A percentile compares a stretch with the other conserved stretches of the same genome.
phyloP scores from a whole-genome alignment of 306 rosid genomes.

The Cajanus cajan region DNA sequence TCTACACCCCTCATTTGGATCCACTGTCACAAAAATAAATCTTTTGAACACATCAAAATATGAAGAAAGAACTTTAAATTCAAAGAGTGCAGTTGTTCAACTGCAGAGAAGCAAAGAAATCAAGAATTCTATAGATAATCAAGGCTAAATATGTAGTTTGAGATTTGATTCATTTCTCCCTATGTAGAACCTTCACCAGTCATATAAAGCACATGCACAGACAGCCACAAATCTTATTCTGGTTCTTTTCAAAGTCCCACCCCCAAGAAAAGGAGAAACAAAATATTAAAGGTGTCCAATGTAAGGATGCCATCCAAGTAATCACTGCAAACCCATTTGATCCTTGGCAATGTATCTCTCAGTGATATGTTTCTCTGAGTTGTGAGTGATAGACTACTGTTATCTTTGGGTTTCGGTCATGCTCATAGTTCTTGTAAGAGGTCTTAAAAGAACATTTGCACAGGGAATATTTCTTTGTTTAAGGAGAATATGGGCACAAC shows the following conservation, averaged over 20 bases:
- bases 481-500: not conserved
- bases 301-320: not conserved
- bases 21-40: slow-evolving; percentile 58
- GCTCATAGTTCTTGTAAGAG: not conserved
- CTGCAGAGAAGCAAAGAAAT: not conserved
- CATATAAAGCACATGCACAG: not conserved
- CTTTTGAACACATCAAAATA: slow-evolving; percentile 19
- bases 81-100: not conserved
- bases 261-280: not conserved
- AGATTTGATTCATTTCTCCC: not conserved
- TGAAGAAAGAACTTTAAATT: not conserved
- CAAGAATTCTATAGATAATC: not conserved
- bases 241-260: not conserved
- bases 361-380: not conserved
- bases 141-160: not conserved
- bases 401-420: not conserved
- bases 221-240: slow-evolving; percentile 5
- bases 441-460: not conserved
- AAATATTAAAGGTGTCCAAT: not conserved
- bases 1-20: slow-evolving; percentile 51
- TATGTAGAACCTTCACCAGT: not conserved
- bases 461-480: not conserved
- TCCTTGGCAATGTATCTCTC: not conserved
- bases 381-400: not conserved
- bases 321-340: not conserved